Base-by-base conservation (phyloP, 331 rosid species). In the Dryas integrifolia region DNA sequence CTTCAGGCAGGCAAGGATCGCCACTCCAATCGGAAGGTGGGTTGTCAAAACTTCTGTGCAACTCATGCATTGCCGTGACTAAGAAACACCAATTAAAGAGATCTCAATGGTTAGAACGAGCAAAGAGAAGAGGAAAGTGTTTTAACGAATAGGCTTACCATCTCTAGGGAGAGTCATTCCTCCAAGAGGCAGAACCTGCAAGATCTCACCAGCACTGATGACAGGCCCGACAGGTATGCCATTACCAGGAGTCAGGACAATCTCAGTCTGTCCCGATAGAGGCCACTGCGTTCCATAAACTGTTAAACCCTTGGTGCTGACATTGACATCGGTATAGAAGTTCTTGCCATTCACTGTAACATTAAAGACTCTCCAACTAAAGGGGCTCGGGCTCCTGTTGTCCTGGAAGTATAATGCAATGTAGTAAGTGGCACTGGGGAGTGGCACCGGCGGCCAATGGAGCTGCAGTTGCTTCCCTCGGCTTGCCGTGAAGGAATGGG, bases 11-110 rank as follows among this genome's bases (percentile, higher is more conserved):
- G 78, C 98, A 94, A 80, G 98, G 98, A 81, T 94, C 97, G 8
- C 97, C 97, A 0, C 73, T 80, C 98, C 98, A 93, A 69, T 91
- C 98, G 9, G 76, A 2, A 30, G 98, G 98, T 11, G 91, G 87
- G 72, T 85, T 78, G 58, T 83, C 65, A 44, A 89, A 65, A 66
- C 83, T 78, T 75, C 75, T 85, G 26, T 88, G 90, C 81, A 91
- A 74, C 18, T 79, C 83, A 51, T 81, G 84, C 96, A 93, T 82
- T 55, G 88, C 90, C 67, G 26, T 57, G 59, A 80, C 98, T 94
- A 61, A 9, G 69, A 65, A 83, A 13, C 52, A 63, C 35, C 63
- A 55, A 18, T 18, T 18, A 18, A 79, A 26, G 78, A 72, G 44
- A 77, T 21, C 43, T 6, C 57, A 69, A 43, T 24, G 30, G 24